Evolutionary conservation across 1,284 basidiomycete genomes (phyloP), one percentile per base, ranked within the genome.

Genomic region (Salmacisia buchloeana): DNA sequence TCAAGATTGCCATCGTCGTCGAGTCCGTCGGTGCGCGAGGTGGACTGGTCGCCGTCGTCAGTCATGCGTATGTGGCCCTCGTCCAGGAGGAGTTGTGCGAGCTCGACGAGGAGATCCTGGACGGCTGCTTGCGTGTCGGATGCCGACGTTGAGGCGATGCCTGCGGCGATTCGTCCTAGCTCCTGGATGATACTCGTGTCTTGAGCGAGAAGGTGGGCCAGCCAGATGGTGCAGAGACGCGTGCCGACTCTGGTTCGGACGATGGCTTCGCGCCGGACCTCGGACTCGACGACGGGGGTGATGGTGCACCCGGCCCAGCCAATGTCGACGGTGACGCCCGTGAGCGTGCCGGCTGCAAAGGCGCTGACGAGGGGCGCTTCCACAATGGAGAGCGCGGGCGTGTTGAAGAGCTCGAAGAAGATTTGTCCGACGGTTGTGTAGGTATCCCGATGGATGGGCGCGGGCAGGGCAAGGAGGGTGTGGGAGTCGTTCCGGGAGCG

Each of bases 361-460:
- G 92, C 83, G 66, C 91, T 88, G 3, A 89, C 86, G 74, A 94
- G 85, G 4, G 94, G 88, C 1, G 91, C 87, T 67, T 94, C 90
- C 45, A 94, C 83, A 69, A 96, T 83, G 46, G 86, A 86, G 69
- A 97, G 86, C 31, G 87, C 89, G 3, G 94, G 90, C 46, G 89
- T 87, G 78, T 97, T 96, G 84, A 97, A 91, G n/a, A 88, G 86
- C 79, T 97, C 94, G 76, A 97, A 98, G 79, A 96, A 92, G 63
- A 93, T 84, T 76, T 91, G 91, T 69, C 89, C 89, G 75, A 89
- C 84, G 54, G 84, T 84, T 75, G 94, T 91, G 76, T 88, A 85
- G 4, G 86, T 84, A 60, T 85, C 83, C 60, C 89, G 85, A n/a
- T 90, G 84, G 23, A 92, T 84, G 23, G 88, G 86, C 0, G 88